Percentiles rank a stretch among this genome's conserved stretches.
Conservation (phyloP, 1,284 basidiomycete genomes). For the Cerioporus squamosus region DNA sequence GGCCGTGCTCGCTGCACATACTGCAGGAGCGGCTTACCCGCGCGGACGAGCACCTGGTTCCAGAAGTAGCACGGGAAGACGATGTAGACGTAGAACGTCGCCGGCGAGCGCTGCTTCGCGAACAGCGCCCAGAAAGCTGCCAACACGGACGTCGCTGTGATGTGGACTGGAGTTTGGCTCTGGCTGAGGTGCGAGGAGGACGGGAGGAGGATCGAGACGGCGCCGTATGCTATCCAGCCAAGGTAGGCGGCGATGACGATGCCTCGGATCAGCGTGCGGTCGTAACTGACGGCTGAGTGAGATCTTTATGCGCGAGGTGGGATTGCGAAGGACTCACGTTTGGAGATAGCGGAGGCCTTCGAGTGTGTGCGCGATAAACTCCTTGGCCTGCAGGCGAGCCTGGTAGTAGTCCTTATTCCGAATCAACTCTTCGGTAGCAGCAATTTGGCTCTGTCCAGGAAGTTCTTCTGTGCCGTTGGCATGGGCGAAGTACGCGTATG, state of each 20-base stretch:
- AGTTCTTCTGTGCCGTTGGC: constrained; percentile 35
- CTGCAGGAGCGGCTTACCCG: constrained; percentile 29
- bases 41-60: constrained; percentile 44
- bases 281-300: constrained; percentile 53
- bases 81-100: constrained; percentile 80
- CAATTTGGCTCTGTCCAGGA: constrained; percentile 37
- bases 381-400: constrained; percentile 53
- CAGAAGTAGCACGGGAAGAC: constrained; percentile 82
- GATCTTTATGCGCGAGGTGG: not conserved
- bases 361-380: constrained; percentile 62
- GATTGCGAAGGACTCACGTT: constrained; percentile 48
- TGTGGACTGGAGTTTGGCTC: constrained; percentile 16
- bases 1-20: constrained; percentile 3
- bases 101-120: constrained; percentile 65
- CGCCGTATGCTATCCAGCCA: constrained; percentile 78
- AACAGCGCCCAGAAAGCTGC: constrained; percentile 56
- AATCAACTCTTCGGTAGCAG: constrained; percentile 51
- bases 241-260: constrained; percentile 78
- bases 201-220: constrained; percentile 52
- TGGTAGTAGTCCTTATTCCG: constrained; percentile 46
- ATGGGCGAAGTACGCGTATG: constrained; percentile 62
- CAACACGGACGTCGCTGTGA: constrained; percentile 38
- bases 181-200: not conserved
- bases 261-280: constrained; percentile 71
- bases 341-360: constrained; percentile 82